Evolutionary conservation across 768 basidiomycete species (phyloP).

Genomic region (Psilocybe sp.): DNA sequence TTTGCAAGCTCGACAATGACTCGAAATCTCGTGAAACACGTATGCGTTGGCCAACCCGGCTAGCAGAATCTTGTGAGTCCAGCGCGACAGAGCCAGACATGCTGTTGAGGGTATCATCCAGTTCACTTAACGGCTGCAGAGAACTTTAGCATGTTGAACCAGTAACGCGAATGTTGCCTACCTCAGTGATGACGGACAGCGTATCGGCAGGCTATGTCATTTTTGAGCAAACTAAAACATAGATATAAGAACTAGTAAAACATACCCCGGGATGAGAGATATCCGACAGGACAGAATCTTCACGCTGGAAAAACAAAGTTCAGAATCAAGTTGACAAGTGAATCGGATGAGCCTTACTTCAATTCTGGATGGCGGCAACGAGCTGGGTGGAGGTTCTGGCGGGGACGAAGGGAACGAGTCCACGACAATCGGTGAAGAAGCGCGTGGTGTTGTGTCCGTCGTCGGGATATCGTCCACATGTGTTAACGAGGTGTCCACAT

Average conservation of each 20-base stretch:
- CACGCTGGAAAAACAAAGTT: constrained; percentile 4
- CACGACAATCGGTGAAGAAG: constrained; percentile 21
- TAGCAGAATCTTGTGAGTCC: too few species aligned
- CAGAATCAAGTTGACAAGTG: background rate
- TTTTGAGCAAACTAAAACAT: background rate
- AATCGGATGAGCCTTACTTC: constrained; percentile 6
- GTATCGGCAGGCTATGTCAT: background rate
- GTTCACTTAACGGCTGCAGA: too few species aligned
- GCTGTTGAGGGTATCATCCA: too few species aligned
- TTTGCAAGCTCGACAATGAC: constrained; percentile 31
- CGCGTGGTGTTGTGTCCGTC: constrained; percentile 1
- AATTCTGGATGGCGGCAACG: constrained; percentile 12
- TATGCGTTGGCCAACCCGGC: too few species aligned
- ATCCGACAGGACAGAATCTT: constrained; percentile 2
- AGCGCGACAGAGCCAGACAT: too few species aligned
- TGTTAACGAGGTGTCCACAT: background rate
- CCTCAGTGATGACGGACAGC: background rate
- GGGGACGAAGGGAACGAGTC: constrained; percentile 15
- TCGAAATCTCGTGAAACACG: too few species aligned
- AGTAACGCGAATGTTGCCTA: too few species aligned
- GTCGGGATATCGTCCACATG: background rate
- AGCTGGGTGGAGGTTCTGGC: constrained; percentile 20
- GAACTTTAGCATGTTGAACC: too few species aligned
- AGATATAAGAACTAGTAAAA: background rate
- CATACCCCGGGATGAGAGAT: background rate